Evolutionary conservation across 208 protist species (phyloP).

Genomic region (Leishmania major): DNA sequence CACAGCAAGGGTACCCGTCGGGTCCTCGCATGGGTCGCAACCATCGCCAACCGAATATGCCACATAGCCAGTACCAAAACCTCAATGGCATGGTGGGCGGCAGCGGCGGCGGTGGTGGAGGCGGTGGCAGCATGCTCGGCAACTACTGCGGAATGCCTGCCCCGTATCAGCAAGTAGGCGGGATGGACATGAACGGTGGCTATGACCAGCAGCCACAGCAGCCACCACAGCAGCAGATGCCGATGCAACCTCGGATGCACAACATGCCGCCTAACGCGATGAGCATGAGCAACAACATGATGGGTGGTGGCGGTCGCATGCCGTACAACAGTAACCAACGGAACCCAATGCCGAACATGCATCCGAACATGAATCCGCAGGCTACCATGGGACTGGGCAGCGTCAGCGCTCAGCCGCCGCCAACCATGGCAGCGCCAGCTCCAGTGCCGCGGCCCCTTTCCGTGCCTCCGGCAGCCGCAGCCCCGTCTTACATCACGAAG

Average conservation of each 20-base stretch:
- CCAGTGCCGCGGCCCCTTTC: conserved; percentile 9
- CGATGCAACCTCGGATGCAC: conserved; percentile 21
- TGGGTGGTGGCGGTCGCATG: conserved; percentile 19
- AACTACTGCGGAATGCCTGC: conserved; percentile 9
- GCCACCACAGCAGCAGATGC: conserved; percentile 27
- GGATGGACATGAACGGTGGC: conserved; percentile 19
- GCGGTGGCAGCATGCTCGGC: conserved; percentile 12
- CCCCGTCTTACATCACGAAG: conserved; percentile 40
- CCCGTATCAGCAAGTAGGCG: conserved; percentile 14
- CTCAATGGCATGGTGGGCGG: conserved; percentile 30
- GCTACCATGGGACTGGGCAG: conserved; percentile 13
- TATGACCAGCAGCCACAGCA: conserved; percentile 26
- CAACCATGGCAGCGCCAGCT: conserved; percentile 3
- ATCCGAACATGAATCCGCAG: conserved; percentile 8
- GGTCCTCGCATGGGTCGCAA: conserved; percentile 17
- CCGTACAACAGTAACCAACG: conserved; percentile 13
- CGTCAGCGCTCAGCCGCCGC: conserved; percentile 14
- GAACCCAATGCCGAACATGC: conserved; percentile 7
- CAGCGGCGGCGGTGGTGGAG: neutral
- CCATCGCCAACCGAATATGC: conserved; percentile 4
- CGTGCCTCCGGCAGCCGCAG: neutral
- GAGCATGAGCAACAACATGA: conserved; percentile 32
- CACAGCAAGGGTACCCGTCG: conserved; percentile 10
- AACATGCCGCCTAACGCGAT: conserved; percentile 4
- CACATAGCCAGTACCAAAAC: conserved; percentile 28